Evolutionary conservation across 78 protist species (phyloP).

Genomic region (slime mould (Dictyostelium discoideum)): dicty_2.7 NC_007089.4:3466001-3466500

Average conservation of each 20-base stretch:
- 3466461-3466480: constrained; percentile 6
- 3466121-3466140: background rate
- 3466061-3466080: background rate
- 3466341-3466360: background rate
- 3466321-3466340: background rate
- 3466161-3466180: background rate
- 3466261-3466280: background rate
- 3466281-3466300: background rate
- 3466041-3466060: background rate
- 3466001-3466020: background rate
- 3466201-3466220: background rate
- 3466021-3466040: background rate
- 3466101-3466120: background rate
- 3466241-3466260: background rate
- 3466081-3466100: background rate
- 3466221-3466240: background rate
- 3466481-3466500: background rate
- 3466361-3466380: background rate
- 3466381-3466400: background rate
- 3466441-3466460: background rate
- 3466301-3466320: background rate
- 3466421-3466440: background rate
- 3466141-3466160: background rate
- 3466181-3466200: background rate
- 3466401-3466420: background rate